Evolutionary conservation across 2,329 filamentous ascomycete genomes (phyloP).

Genomic region (Ophiostoma fasciatum): DNA sequence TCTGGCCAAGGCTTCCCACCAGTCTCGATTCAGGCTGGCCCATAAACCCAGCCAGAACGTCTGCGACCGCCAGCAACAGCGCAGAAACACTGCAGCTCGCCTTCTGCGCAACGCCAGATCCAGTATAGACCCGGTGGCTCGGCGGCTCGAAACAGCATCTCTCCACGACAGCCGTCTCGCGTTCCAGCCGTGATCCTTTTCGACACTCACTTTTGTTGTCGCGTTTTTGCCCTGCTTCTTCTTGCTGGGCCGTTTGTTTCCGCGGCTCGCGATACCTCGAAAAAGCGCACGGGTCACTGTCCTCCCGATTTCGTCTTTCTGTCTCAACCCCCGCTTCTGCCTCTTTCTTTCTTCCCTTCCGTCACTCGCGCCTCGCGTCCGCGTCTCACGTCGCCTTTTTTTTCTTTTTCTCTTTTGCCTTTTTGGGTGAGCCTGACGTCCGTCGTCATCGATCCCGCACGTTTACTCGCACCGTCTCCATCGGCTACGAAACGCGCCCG

Average conservation of each 20-base stretch:
- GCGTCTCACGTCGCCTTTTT: not conserved
- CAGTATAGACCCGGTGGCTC: slow-evolving; percentile 51
- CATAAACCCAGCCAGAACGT: slow-evolving; percentile 36
- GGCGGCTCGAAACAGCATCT: slow-evolving; percentile 50
- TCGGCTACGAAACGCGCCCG: not conserved
- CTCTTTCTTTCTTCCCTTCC: not conserved
- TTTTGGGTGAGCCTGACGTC: no score
- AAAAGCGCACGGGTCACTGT: not conserved
- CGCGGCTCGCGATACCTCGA: slow-evolving; percentile 33
- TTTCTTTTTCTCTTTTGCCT: no score
- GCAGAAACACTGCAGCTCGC: slow-evolving; percentile 21
- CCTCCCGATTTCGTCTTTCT: not conserved
- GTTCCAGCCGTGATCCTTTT: slow-evolving; percentile 3
- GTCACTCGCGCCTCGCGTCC: not conserved
- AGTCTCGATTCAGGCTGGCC: slow-evolving; percentile 30
- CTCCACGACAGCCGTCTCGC: slow-evolving; percentile 31
- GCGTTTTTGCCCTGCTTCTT: no score
- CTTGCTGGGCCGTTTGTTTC: slow-evolving; percentile 3
- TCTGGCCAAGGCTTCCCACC: slow-evolving; percentile 21
- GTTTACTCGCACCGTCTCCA: no score
- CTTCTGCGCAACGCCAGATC: slow-evolving; percentile 46
- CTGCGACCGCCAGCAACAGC: slow-evolving; percentile 26
- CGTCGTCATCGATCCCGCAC: no score
- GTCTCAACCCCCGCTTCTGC: not conserved
- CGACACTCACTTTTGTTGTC: not conserved